Evolutionary conservation across 2,329 filamentous ascomycete genomes (phyloP), one percentile per base, ranked within the genome.

Genomic region (Orbilia ellipsospora): DNA sequence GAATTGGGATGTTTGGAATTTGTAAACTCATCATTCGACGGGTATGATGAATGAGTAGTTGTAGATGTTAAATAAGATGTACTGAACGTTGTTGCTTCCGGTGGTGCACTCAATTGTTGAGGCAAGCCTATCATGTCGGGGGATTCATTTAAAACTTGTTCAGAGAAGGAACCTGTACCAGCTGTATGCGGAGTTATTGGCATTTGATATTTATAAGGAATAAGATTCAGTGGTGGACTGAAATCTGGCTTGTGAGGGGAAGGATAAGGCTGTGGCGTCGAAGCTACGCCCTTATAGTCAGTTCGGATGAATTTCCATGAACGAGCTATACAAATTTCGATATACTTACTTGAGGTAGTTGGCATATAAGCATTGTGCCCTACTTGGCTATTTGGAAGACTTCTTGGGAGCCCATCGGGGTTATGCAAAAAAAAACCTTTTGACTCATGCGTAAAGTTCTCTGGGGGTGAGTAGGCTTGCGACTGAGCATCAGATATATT

Each of bases 171-270:
- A 52, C 74, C 73, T 60, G 79, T 73, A 23, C 77, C 76, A 8
- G 77, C 78, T 10, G 79, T 78, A 56, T 80, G 79, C 26, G 79
- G 78, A 28, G 79, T 80, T 75, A 79, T 78, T n/a, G 79, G 78
- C 72, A 78, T 78, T 57, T 80, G 79, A 57, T 80, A 80, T 56
- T 80, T 80, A 77, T 79, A 79, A 16, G 78, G 78, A 20, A 78
- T 73, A 57, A 80, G 76, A 15, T 78, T 78, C 52, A 80, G 73
- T 56, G 78, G 78, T 20, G 79, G 77, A 36, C 77, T 79, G 63
- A 78, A 79, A 57, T 77, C 77, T 18, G 74, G 77, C 13, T 74
- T 78, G 70, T 77, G 79, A 52, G 78, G 78, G 59, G 78, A 79
- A 18, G 78, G 78, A 65, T 79, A 79, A 16, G 78, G 78, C 64